Base-by-base conservation (phyloP, 148 eudicot species). In the Heliosperma pusillum region DNA sequence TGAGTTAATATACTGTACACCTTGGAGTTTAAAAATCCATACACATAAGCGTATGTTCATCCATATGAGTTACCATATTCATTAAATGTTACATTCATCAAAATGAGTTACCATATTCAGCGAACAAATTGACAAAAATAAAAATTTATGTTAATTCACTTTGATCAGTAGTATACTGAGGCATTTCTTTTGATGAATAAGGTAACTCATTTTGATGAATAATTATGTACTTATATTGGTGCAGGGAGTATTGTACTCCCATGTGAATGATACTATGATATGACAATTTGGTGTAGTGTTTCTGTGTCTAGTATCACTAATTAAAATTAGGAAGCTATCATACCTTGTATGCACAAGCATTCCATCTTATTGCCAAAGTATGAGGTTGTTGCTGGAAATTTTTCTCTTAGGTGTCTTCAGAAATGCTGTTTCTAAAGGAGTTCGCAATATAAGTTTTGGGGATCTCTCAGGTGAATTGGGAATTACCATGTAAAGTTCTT, bases 391-490 rank as follows among this genome's bases (percentile, higher is more conserved):
- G 50, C 17, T 76, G 64, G 20, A 33, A 16, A 1, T 7, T 75
- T 79, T 67, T 75, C 47, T 82, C 53, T 75, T 66, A 93, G 98
- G 90, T 78, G 89, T 94, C 27, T 94, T 94, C 74, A 86, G 83
- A 63, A 77, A 84, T 86, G 98, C 98, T 59, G 92, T 94, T 73
- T 71, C 90, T 73, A 91, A 80, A 86, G 98, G 98, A 76, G 82
- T 91, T 29, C 82, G 85, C 75, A 91, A 87, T 72, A 83, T 94
- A 75, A 94, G 98, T 83, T 94, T 94, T 77, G 98, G 96, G 64
- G 98, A 94, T 80, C 96, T 94, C 76, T 78, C 86, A 47, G 93
- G 93, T 78, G 78, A 94, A 81, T 66, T 94, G 79, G 98, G 98
- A 78, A 66, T 74, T 56, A 94, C 98, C 82, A 94, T 94, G 98